Base-by-base conservation (phyloP, 2,329 filamentous ascomycete genomes). In the Talaromyces sp. region DNA sequence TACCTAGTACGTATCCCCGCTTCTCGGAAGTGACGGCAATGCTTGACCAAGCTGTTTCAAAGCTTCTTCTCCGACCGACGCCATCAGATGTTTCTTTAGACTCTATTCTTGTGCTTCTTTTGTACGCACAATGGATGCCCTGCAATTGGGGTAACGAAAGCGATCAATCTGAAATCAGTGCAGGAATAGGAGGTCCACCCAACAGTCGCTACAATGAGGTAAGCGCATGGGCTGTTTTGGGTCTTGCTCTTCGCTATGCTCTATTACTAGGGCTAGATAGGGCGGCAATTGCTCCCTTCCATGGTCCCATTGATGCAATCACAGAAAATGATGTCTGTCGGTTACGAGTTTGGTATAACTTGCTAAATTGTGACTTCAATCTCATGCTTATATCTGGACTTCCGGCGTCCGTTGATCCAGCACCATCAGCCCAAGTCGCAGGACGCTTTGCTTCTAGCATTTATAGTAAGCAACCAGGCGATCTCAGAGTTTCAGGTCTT, bases 121-220 rank as follows among this genome's bases (percentile, higher is more conserved):
- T 71, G n/a, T 71, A 71, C 45, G 68, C 68, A 6, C 69, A 71
- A 47, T 71, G 69, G 69, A 71, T 71, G 69, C 69, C 69, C 47
- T 70, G 62, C 47, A 67, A 37, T 24, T 60, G 60, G 52, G 66
- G 66, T 14, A 65, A 66, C 41, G 62, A 63, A 56, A 58, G 63
- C 16, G 59, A 66, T 5, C 50, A 57, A 1, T 7, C 39, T 37
- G 11, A 16, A 8, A 27, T 11, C 19, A 31, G 13, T 11, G 10
- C 54, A 9, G 19, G 11, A 10, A 16, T 31, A 19, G 10, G 16
- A 8, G 31, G 41, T 4, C 7, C 56, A 9, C 62, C 64, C 1
- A 66, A 62, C 3, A 68, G 66, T 35, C 62, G 67, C 48, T 69
- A 71, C 39, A 71, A 71, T 22, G 69, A 71, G 22, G 70, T 71